Base-by-base conservation (phyloP, 176 grass and related monocot species). In the Lolium multiflorum region DNA sequence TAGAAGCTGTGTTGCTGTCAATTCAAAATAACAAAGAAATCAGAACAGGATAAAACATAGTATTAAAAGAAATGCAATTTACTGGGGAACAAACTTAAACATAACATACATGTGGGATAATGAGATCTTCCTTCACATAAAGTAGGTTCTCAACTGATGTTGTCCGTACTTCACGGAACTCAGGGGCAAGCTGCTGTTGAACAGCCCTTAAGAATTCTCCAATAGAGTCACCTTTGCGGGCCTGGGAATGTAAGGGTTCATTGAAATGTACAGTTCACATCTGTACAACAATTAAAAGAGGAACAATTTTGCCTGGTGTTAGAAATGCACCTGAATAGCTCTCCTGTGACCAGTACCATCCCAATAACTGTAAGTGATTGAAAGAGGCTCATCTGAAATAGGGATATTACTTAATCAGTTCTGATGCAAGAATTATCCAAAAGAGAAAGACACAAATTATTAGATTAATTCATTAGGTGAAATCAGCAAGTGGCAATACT, bases 61-160 rank as follows among this genome's bases (percentile, higher is more conserved):
- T 72, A 87, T 48, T 73, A 78, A 70, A 43, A 15, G n/a, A 66
- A 17, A 84, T 47, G 54, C 11, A 82, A 66, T 51, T 83, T 48
- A 67, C 65, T 17, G 15, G 71, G 59, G 25, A 82, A 73, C 63
- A 77, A 94, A 79, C 14, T 68, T 74, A 55, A 76, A 74, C 21
- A 60, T 70, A 26, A 17, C 65, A 64, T 96, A 99, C 97, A 85
- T 99, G 97, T 90, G 97, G 97, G 41, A 99, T 96, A 56, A 99
- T 99, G 71, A 99, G 80, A 91, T 99, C 97, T 96, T 99, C 97
- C 90, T 99, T 99, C 59, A 99, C 97, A 81, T 99, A 99, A 58
- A 99, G 92, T 65, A 96, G 88, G 68, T 99, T 99, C 77, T 99
- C 94, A 62, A 99, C 97, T 7, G 97, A 99, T 57, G 97, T 94